These are phyloP conservation scores for Pseudogymnoascus sp. DNA, from an alignment of 2,329 filamentous ascomycete species.

Conservation along the genomic window DNA sequence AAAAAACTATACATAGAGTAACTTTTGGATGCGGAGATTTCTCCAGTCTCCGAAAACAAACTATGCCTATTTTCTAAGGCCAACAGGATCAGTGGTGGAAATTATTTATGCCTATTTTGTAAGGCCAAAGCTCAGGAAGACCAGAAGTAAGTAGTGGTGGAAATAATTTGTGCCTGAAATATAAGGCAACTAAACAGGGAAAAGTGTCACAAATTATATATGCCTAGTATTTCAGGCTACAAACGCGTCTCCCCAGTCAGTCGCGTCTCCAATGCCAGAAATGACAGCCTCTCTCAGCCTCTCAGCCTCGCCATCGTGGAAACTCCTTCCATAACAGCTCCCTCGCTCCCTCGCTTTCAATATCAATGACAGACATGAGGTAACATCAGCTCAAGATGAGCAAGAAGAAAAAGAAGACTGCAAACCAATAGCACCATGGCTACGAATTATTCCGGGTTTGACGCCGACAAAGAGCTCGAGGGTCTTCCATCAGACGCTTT, in stretches of 20 bases:
- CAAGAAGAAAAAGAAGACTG: constrained; percentile 11
- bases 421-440: not conserved
- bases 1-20: not conserved
- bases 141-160: too few species aligned
- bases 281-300: not conserved
- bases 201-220: too few species aligned
- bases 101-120: not conserved
- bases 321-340: not conserved
- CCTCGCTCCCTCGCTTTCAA: not conserved
- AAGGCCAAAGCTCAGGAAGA: too few species aligned
- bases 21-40: not conserved
- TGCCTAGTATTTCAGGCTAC: not conserved
- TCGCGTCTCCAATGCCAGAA: not conserved
- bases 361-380: not conserved
- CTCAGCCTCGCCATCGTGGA: not conserved
- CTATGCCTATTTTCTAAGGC: not conserved
- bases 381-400: constrained; percentile 10
- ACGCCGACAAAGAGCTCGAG: constrained; percentile 39
- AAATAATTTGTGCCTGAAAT: too few species aligned
- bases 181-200: not conserved
- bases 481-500: constrained; percentile 41
- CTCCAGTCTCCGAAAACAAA: not conserved
- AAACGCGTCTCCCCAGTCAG: not conserved
- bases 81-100: not conserved
- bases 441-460: constrained; percentile 20